Base-by-base conservation (phyloP, 371 early-diverging fungal genomes). In the Haplosporangium sp. region DNA sequence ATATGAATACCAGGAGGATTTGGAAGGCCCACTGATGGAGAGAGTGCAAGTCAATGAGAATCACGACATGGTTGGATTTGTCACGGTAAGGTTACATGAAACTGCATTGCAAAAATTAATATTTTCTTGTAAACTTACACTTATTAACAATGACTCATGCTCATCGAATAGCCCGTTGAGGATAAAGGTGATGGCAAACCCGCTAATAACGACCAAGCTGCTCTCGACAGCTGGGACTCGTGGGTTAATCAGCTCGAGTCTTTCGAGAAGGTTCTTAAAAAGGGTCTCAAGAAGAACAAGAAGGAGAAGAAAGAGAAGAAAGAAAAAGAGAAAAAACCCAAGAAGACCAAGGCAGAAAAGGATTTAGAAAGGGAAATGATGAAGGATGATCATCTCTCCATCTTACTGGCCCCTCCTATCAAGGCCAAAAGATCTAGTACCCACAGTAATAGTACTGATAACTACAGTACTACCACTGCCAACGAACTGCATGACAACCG, bases 201-300 rank as follows among this genome's bases (percentile, higher is more conserved):
- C 0, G 69, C 65, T 1, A 52, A 34, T 1, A 61, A 55, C 8
- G 72, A 74, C 3, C 72, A 71, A 20, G 17, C 64, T 0, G 64
- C 69, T 0, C 52, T 69, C 8, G 81, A 81, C 19, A 74, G 68
- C 48, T 81, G 81, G 81, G 81, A 81, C 34, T 74, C 81, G 4
- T 81, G 81, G 81, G 81, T 81, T 20, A 74, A 53, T 40, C 81
- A 81, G 27, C 75, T 81, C 55, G 81, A 81, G 60, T 71, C 75
- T 1, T 81, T 81, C 44, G 81, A 81, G 10, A 71, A 71, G 37
- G 81, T 81, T 11, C 65, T 81, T 2, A 71, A 74, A 40, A 79
- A 79, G 68, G 79, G 79, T 9, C n/a, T 68, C 40, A 70, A 74
- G 66, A 72, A 74, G 59, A 65, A 50, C 39, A 77, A 77, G 11